Evolutionary conservation across 148 eudicot genomes (phyloP).

Genomic region (Pouteria glomerata): DNA sequence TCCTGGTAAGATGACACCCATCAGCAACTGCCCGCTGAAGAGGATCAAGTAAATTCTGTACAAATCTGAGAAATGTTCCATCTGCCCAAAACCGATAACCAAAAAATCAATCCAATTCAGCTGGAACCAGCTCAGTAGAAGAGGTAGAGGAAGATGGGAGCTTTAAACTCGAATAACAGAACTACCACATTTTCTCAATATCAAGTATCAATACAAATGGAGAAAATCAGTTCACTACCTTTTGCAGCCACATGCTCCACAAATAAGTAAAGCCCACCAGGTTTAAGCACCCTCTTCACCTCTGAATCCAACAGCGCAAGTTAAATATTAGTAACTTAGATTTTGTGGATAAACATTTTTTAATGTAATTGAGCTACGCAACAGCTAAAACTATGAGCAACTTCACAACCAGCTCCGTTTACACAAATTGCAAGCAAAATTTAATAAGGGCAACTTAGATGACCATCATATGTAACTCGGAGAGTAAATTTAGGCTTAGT

Average conservation of each 20-base stretch:
- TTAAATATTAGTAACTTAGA: conserved; percentile 7
- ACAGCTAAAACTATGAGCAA: not conserved
- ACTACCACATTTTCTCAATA: not conserved
- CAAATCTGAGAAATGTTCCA: conserved; percentile 51
- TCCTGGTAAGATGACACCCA: conserved; percentile 82
- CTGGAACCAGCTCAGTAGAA: not conserved
- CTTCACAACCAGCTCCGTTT: not conserved
- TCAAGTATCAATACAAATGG: too few relatives aligned
- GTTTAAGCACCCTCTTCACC: conserved; percentile 81
- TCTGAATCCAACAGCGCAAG: conserved; percentile 35
- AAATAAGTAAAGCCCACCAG: conserved; percentile 76
- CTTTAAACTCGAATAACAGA: not conserved
- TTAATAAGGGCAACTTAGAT: too few relatives aligned
- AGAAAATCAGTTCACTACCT: conserved; percentile 30
- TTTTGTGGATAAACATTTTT: too few relatives aligned
- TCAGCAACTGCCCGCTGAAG: conserved; percentile 67
- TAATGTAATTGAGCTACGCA: too few relatives aligned
- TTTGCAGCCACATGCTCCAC: conserved; percentile 87
- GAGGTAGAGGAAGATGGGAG: not conserved
- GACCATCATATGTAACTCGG: too few relatives aligned
- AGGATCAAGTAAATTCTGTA: conserved; percentile 66
- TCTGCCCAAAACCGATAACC: conserved; percentile 33
- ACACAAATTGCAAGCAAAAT: not conserved
- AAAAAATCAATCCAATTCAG: not conserved
- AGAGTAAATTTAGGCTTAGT: too few relatives aligned